Percentiles rank a stretch among this genome's conserved stretches.
phyloP scores from a whole-genome alignment of 1,284 basidiomycete genomes.

The Pseudozyma sp. region DNA sequence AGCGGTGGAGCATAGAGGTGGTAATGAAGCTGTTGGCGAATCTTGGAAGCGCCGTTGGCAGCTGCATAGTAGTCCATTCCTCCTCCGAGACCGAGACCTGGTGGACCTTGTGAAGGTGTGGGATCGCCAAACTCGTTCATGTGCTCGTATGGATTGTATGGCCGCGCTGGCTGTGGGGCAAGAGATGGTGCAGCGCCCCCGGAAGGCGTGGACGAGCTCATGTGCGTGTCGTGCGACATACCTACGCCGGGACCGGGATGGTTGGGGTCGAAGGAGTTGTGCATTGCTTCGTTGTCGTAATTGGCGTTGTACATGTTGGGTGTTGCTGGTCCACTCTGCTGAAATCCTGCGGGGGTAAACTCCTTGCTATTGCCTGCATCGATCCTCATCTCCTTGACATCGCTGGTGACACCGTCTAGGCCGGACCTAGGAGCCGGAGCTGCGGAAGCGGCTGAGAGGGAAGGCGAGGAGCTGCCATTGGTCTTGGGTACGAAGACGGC shows the following conservation, averaged over 20 bases:
- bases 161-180: slow-evolving; percentile 15
- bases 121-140: slow-evolving; percentile 61
- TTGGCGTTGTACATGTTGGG: slow-evolving; percentile 31
- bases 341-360: slow-evolving; percentile 20
- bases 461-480: slow-evolving; percentile 37
- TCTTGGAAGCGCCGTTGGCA: slow-evolving; percentile 39
- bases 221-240: slow-evolving; percentile 26
- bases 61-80: slow-evolving; percentile 52
- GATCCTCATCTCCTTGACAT: slow-evolving; percentile 33
- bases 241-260: slow-evolving; percentile 7
- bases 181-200: slow-evolving; percentile 2
- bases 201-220: slow-evolving; percentile 23
- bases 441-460: slow-evolving; percentile 22
- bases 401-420: slow-evolving; percentile 23
- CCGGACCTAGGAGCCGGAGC: slow-evolving; percentile 13
- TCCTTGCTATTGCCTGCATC: slow-evolving; percentile 22
- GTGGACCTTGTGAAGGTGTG: slow-evolving; percentile 31
- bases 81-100: slow-evolving; percentile 38
- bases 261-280: slow-evolving; percentile 34
- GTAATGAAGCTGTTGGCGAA: slow-evolving; percentile 78
- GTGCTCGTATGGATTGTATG: slow-evolving; percentile 60
- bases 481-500: slow-evolving; percentile 63
- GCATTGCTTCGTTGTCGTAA: slow-evolving; percentile 27
- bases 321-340: slow-evolving; percentile 23
- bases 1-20: slow-evolving; percentile 83